Base-by-base conservation (phyloP, 345 rosid genomes). In the Orychophragmus violaceus region DNA sequence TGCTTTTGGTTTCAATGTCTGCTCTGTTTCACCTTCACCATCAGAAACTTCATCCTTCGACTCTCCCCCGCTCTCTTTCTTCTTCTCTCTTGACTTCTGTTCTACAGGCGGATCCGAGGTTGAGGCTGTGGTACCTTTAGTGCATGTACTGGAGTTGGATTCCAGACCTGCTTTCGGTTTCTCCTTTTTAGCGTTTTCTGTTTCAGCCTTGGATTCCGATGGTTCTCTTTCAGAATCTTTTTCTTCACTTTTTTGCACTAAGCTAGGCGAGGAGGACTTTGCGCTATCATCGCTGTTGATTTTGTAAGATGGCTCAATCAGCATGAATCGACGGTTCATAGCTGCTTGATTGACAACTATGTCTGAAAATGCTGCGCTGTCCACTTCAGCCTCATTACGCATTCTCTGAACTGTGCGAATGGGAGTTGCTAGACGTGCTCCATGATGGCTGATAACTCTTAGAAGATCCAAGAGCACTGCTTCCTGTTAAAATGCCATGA, bases 361-460 rank as follows among this genome's bases (percentile, higher is more conserved):
- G 68, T 90, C 96, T 44, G 88, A 79, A 79, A 82, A 87, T 46
- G 84, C 88, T 55, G 81, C 62, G 39, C 73, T 83, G 30, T 90
- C 98, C 75, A 86, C 62, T 53, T 90, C 97, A 56, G 88, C 70
- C 50, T 90, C 96, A 0, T 76, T 57, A 75, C 88, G 84, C 65
- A 85, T 66, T 57, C 89, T 90, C 74, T 88, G 97, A 35, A 93
- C 82, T 17, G 94, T 90, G 51, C 98, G 94, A 57, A 90, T 88
- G 17, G 96, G 98, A 57, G 94, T 93, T 71, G 98, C 98, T 5
- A 93, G 96, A 32, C 91, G 84, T 25, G 94, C 97, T 8, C 83
- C 76, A 18, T 93, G 98, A 78, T 93, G 92, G 54, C 90, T 85
- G 42, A 90, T 78, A 44, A 93, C 97, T 72, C 87, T 82, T 8